Conservation (phyloP, 176 grass and related monocot genomes). For the Hyparrhenia diplandra region DNA sequence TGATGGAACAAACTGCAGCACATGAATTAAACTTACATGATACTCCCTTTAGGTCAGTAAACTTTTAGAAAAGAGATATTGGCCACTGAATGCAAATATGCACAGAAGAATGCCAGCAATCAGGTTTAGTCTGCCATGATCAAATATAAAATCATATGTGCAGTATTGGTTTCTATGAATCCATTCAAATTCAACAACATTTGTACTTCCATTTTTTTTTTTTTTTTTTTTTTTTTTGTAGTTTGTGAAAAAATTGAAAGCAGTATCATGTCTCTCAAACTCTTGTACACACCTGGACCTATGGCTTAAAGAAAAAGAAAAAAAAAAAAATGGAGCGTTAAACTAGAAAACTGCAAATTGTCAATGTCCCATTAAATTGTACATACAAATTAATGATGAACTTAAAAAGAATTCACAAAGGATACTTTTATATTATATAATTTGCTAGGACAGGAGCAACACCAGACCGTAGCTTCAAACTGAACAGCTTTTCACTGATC, state of each 20-base stretch:
- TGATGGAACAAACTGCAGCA: not conserved
- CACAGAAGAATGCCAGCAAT: not conserved
- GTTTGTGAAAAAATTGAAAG: not conserved
- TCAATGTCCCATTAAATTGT: not conserved
- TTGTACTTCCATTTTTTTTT: not conserved
- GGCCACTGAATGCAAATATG: not conserved
- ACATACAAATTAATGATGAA: not conserved
- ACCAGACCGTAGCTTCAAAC: not conserved
- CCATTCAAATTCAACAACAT: not conserved
- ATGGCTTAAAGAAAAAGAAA: not conserved
- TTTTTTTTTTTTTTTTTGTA: no score
- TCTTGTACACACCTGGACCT: not conserved
- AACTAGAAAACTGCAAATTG: not conserved
- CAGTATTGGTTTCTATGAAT: not conserved
- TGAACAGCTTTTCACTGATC: not conserved
- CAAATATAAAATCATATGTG: not conserved
- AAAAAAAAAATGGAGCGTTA: not conserved
- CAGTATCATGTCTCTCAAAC: no score
- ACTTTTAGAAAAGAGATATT: not conserved
- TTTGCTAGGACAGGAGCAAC: not conserved
- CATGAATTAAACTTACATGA: not conserved
- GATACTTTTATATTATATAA: not conserved
- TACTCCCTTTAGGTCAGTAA: not conserved
- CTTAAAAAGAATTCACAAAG: not conserved
- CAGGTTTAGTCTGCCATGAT: not conserved